Percentiles rank a stretch among this genome's conserved stretches.
phyloP scores from a whole-genome alignment of 257 asterid species.

The Nyctanthes arbortristis region DNA sequence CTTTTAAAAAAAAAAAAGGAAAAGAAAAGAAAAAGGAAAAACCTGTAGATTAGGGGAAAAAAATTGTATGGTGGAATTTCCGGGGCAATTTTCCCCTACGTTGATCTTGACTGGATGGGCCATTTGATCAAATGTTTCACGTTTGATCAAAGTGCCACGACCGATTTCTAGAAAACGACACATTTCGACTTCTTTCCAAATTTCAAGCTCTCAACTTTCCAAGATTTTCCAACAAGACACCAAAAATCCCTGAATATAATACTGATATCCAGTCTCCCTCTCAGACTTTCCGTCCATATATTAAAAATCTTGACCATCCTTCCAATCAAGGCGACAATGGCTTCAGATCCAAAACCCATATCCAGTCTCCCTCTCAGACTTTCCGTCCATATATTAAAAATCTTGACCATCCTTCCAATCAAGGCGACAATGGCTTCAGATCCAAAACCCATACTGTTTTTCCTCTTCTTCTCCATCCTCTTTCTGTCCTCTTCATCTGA shows the following conservation, averaged over 20 bases:
- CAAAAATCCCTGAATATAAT: not conserved
- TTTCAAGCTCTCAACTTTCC: not conserved
- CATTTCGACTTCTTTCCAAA: not conserved
- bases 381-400: not conserved
- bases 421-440: slow-evolving; percentile 33
- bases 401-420: not conserved
- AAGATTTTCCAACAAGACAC: not conserved
- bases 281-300: not conserved
- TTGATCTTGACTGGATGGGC: too few species aligned
- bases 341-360: not conserved
- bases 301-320: not conserved
- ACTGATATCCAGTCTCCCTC: not conserved
- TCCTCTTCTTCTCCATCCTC: slow-evolving; percentile 24
- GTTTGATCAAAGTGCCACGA: not conserved
- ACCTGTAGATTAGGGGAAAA: too few species aligned
- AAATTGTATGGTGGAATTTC: too few species aligned
- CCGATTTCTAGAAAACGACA: not conserved
- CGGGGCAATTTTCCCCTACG: too few species aligned
- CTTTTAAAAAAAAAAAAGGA: too few species aligned
- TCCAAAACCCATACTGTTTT: slow-evolving; percentile 16
- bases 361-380: too few species aligned
- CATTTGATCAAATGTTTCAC: too few species aligned
- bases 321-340: not conserved
- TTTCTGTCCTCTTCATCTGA: slow-evolving; percentile 23
- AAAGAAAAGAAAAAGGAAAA: too few species aligned